phyloP scores from a whole-genome alignment of 1,284 basidiomycete genomes.

The Moesziomyces sp. region DNA sequence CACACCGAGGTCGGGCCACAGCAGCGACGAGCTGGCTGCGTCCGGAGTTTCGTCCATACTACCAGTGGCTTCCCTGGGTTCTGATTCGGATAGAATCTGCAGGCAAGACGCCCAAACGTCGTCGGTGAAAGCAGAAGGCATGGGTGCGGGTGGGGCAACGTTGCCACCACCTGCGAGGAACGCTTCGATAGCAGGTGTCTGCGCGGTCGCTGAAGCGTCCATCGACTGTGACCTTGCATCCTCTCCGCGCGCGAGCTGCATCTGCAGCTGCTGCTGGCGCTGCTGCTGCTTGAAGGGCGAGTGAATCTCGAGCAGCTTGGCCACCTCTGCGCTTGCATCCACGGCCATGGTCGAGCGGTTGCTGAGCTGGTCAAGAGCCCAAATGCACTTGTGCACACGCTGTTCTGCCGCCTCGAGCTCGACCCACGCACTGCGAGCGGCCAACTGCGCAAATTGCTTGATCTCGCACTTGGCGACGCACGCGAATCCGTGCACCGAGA shows the following conservation, averaged over 20 bases:
- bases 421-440: conserved; percentile 12
- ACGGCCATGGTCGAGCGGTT: conserved; percentile 32
- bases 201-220: no score
- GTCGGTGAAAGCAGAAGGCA: conserved; percentile 5
- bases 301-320: conserved; percentile 17
- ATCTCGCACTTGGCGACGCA: conserved; percentile 41
- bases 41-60: neutral
- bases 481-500: conserved; percentile 25
- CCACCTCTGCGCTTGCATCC: conserved; percentile 25
- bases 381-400: conserved; percentile 34
- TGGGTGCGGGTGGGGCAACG: neutral
- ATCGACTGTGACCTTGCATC: neutral
- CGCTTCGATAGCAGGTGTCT: neutral
- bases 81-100: conserved; percentile 12
- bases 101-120: conserved; percentile 37
- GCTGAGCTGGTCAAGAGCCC: conserved; percentile 40
- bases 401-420: conserved; percentile 26
- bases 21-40: neutral
- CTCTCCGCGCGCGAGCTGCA: neutral
- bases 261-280: conserved; percentile 4
- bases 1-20: neutral
- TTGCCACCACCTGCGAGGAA: neutral
- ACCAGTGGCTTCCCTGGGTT: neutral
- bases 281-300: conserved; percentile 20
- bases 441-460: conserved; percentile 12